Evolutionary conservation across 2,329 filamentous ascomycete species (phyloP), one percentile per base, ranked within the genome.

Genomic region (Fusarium haematococcum): DNA sequence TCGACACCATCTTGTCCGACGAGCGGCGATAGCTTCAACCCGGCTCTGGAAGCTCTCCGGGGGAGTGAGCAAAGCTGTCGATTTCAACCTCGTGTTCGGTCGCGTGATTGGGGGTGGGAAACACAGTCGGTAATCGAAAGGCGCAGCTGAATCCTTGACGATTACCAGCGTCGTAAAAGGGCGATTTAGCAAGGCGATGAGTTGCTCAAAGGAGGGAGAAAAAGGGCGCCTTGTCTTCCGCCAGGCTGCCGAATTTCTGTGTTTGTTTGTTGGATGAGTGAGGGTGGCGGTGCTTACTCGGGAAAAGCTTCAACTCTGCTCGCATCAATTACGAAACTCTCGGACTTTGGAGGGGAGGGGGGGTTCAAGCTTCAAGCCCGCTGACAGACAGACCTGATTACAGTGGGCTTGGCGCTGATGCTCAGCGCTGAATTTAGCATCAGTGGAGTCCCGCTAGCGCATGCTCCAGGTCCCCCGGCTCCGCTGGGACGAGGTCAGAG

Each of bases 1-100:
- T 84, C 74, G 87, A 87, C 80, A 88, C 86, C 88, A 91, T 91
- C 70, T 75, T 84, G 33, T 67, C 25, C 35, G 37, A 63, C 27
- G 56, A 37, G 50, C 30, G 37, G 27, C 52, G 32, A 27, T 52
- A 27, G 35, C 52, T 58, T 57, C 59, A 67, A 73, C 43, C 63
- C 62, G 48, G 14, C 56, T 39, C 25, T 41, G 14, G 13, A 39
- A 37, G 20, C 30, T n/a, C 25, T 57, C 32, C 20, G 20, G 32
- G 20, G n/a, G 33, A 27, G 18, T n/a, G 16, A 8, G 37, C 2
- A 58, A 56, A 56, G 62, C 35, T 56, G n/a, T 63, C n/a, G 61
- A 39, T 23, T 56, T 30, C 43, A 9, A 48, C 43, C 43, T 48
- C 43, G 43, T 52, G 48, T 32, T 52, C 48, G 58, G 37, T 75